Base-by-base conservation (phyloP, 352 stramenopile genomes). In the Aphanomyces euteiches region DNA sequence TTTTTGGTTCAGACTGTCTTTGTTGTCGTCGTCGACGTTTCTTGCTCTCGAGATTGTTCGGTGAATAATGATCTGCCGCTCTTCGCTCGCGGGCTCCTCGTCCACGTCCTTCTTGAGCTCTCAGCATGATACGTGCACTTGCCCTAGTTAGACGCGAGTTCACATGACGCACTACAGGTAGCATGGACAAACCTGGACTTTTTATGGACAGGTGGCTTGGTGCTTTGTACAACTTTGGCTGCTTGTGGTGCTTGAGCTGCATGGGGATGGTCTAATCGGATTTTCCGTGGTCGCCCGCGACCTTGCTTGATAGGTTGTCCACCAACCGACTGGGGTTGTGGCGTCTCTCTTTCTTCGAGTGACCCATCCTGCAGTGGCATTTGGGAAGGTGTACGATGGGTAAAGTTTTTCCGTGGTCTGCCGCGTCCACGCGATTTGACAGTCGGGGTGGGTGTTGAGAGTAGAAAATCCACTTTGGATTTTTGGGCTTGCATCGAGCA, bases 31-130 rank as follows among this genome's bases (percentile, higher is more conserved):
- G 50, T 36, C 37, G 19, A 37, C 12, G 54, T 12, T 61, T 67
- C 47, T 70, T 70, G 37, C 34, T 38, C n/a, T 59, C 17, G 61
- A 28, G 39, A 15, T 54, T 41, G 64, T 54, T 36, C 15, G 41
- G 41, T 56, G 59, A 69, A 21, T 39, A 67, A n/a, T 38, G 54
- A 2, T 41, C 38, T 5, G 59, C 43, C 17, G 59, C 12, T 19
- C 43, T 56, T 17, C 59, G 39, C 21, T 53, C 59, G 5, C 59
- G 59, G 13, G 59, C 40, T 5, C 15, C 17, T 7, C 57, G 57
- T 38, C 21, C 15, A 21, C 50, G 19, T 8, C 17, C 8, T 36
- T 19, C 43, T 12, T 50, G 43, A 2, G 10, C 43, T n/a, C 17
- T 50, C 17, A 50, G 43, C 43, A 50, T n/a, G 43, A 50, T 12